Conservation (phyloP, 2,329 filamentous ascomycete species). For the Colletotrichum karsti region DNA sequence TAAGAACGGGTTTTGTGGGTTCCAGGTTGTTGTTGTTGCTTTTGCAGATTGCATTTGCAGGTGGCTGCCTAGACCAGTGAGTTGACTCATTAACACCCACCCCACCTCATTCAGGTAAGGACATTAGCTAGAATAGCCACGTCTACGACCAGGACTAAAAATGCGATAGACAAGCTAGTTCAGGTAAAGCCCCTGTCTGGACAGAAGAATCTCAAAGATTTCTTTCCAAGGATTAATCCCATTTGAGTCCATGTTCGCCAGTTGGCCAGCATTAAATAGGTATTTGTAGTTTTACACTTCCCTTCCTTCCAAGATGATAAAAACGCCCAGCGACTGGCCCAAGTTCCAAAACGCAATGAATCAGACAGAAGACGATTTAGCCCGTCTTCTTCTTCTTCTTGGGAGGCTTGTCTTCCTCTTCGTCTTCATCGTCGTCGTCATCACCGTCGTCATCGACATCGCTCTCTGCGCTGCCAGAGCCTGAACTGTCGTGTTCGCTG, state of each 20-base stretch:
- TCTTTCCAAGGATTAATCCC: conserved; percentile 14
- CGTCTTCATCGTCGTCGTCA: conserved; percentile 50
- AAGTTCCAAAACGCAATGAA: not conserved
- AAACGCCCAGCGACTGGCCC: conserved; percentile 9
- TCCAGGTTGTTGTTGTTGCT: not conserved
- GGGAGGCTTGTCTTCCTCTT: conserved; percentile 52
- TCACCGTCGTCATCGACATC: conserved; percentile 63
- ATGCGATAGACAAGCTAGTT: not conserved
- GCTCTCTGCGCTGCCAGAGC: conserved; percentile 69
- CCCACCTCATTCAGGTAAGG: too few relatives aligned
- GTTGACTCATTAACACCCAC: too few relatives aligned
- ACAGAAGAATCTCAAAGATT: not conserved
- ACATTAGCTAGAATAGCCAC: too few relatives aligned
- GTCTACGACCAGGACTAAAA: not conserved
- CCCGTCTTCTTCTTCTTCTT: conserved; percentile 59
- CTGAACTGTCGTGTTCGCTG: conserved; percentile 87
- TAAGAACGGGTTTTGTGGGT: not conserved
- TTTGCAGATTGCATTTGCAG: not conserved
- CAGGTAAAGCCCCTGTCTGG: not conserved
- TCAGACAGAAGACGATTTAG: not conserved
- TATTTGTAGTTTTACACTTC: conserved; percentile 18
- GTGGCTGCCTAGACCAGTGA: not conserved
- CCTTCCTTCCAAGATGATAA: not conserved
- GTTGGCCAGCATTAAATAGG: not conserved
- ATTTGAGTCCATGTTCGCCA: not conserved